Conservation (phyloP, 352 stramenopile species). For the Phytophthora multivora region DNA sequence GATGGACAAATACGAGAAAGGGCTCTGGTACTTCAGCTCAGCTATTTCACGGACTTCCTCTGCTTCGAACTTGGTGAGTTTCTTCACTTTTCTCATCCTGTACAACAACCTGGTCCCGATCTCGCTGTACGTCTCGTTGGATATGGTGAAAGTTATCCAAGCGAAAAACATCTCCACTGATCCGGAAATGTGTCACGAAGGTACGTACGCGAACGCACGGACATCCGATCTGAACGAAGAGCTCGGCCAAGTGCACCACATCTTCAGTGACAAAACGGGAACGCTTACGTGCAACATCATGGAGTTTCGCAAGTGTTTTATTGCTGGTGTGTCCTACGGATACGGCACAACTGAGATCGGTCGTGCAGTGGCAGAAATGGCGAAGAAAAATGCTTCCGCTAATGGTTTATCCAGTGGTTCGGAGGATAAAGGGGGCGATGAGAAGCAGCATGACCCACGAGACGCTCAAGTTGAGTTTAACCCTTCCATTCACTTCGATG, state of each 20-base stretch:
- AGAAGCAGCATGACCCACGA: slow-evolving; percentile 35
- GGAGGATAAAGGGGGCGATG: slow-evolving; percentile 7
- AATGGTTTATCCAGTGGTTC: slow-evolving; percentile 8
- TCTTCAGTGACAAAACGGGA: slow-evolving; percentile 99
- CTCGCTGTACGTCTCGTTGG: slow-evolving; percentile 97
- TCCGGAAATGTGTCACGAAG: slow-evolving; percentile 84
- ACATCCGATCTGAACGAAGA: slow-evolving; percentile 93
- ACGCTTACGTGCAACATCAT: slow-evolving; percentile 99
- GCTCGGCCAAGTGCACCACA: slow-evolving; percentile 95
- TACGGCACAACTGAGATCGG: slow-evolving; percentile 83
- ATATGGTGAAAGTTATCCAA: slow-evolving; percentile 92
- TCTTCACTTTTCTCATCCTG: slow-evolving; percentile 96
- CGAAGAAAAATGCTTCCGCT: slow-evolving; percentile 30
- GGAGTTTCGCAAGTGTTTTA: slow-evolving; percentile 93
- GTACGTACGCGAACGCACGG: slow-evolving; percentile 80
- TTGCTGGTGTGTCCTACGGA: slow-evolving; percentile 85
- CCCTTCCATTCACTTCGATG: slow-evolving; percentile 71
- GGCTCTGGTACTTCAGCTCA: slow-evolving; percentile 58
- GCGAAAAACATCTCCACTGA: slow-evolving; percentile 74
- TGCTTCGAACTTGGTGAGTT: slow-evolving; percentile 67
- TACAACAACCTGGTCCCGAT: slow-evolving; percentile 98
- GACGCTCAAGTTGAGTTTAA: slow-evolving; percentile 72
- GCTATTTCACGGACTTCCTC: slow-evolving; percentile 13
- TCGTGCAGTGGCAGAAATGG: slow-evolving; percentile 56
- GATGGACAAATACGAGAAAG: slow-evolving; percentile 40